Percentiles rank a stretch among this genome's conserved stretches.
phyloP scores from a whole-genome alignment of 1,139 yeast genomes.

The Diutina sp. region DNA sequence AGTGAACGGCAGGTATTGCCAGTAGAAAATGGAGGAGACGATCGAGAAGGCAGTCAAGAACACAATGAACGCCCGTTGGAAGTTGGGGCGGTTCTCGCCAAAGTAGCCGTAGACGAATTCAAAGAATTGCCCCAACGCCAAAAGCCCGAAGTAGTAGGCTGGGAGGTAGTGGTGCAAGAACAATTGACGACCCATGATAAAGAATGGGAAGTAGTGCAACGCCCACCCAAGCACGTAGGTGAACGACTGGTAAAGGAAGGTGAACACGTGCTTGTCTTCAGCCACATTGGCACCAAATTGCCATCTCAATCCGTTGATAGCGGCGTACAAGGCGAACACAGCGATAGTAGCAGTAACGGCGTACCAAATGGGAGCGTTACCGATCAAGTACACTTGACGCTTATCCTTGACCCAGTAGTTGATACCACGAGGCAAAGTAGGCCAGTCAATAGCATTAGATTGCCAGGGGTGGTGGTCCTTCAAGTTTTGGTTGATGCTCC shows the following conservation, averaged over 20 bases:
- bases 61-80: slow-evolving; percentile 18
- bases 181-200: slow-evolving; percentile 86
- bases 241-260: slow-evolving; percentile 60
- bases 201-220: slow-evolving; percentile 77
- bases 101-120: slow-evolving; percentile 28
- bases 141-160: slow-evolving; percentile 76
- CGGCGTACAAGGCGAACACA: slow-evolving; percentile 41
- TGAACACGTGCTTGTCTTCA: slow-evolving; percentile 42
- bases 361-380: slow-evolving; percentile 93
- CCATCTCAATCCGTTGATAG: slow-evolving; percentile 56
- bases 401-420: slow-evolving; percentile 82
- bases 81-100: slow-evolving; percentile 8
- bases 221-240: slow-evolving; percentile 73
- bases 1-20: slow-evolving; percentile 57
- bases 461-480: slow-evolving; percentile 82
- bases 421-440: slow-evolving; percentile 78
- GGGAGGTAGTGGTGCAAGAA: slow-evolving; percentile 91
- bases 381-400: slow-evolving; percentile 73
- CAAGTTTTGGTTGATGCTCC: slow-evolving; percentile 78
- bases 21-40: slow-evolving; percentile 42
- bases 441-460: slow-evolving; percentile 85
- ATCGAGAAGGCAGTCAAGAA: slow-evolving; percentile 36
- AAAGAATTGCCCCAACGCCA: slow-evolving; percentile 72
- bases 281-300: slow-evolving; percentile 48
- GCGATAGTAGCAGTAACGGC: slow-evolving; percentile 47